These are phyloP conservation scores for Botrytis hyacinthi DNA, from an alignment of 2,329 filamentous ascomycete species.

Conservation along the genomic window DNA sequence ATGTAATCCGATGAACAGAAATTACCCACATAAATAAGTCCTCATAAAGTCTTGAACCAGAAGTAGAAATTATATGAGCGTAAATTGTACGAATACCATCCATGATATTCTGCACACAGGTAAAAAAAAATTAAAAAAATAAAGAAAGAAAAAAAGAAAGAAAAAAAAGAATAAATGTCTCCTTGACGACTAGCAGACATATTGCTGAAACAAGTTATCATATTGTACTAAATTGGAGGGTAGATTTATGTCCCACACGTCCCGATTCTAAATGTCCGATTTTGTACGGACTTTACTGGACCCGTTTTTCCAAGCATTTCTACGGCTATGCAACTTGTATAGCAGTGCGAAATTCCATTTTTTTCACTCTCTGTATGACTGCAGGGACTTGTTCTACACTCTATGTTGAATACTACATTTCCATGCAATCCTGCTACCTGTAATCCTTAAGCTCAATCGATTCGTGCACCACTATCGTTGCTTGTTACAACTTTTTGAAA, in stretches of 20 bases:
- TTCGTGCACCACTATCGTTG: too few species aligned
- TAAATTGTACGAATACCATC: neutral
- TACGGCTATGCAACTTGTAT: neutral
- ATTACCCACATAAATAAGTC: neutral
- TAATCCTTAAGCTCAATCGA: neutral
- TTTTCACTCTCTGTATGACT: neutral
- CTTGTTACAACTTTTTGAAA: neutral
- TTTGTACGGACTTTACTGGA: neutral
- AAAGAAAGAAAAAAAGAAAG: too few species aligned
- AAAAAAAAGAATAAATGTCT: neutral
- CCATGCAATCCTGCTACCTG: neutral
- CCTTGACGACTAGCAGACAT: neutral
- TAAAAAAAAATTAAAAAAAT: neutral
- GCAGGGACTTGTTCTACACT: neutral
- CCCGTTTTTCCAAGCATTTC: neutral
- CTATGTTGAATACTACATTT: neutral
- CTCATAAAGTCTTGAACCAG: neutral
- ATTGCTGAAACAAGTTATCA: neutral
- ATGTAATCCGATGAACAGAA: neutral
- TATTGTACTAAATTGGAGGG: neutral
- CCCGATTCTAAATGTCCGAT: neutral
- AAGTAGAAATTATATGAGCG: neutral
- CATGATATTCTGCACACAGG: neutral
- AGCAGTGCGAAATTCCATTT: neutral
- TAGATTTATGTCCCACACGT: neutral